These are phyloP conservation scores for Rhododendron kiyosumense DNA, from an alignment of 148 eudicot species.

Conservation along the genomic window DNA sequence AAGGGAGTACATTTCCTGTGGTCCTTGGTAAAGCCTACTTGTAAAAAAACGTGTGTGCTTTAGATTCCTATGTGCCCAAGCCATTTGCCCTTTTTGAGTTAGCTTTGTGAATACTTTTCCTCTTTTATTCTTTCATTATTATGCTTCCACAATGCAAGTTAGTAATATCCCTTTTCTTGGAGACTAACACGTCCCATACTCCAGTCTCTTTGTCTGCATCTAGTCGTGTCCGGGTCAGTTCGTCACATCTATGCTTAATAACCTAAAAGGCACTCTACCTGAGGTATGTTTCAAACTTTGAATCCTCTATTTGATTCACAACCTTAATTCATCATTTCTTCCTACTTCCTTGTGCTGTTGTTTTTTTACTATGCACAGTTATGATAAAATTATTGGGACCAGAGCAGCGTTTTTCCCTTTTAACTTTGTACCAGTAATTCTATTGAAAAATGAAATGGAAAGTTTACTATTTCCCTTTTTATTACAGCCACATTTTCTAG, in stretches of 20 bases:
- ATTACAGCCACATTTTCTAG: not conserved
- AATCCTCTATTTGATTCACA: not conserved
- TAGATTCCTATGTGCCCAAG: not conserved
- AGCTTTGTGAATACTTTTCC: not conserved
- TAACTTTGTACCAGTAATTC: not conserved
- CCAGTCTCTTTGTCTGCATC: not conserved
- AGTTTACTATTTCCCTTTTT: not conserved
- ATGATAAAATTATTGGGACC: not conserved
- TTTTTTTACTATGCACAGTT: not conserved
- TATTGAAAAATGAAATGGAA: not conserved
- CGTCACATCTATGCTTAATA: not conserved
- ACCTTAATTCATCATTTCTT: not conserved
- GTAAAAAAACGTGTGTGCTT: not conserved
- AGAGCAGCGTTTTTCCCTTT: not conserved
- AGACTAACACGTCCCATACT: not conserved
- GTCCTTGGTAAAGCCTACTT: not conserved
- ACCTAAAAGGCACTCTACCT: not conserved
- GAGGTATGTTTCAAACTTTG: not conserved
- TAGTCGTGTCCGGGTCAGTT: not conserved
- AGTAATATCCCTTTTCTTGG: not conserved
- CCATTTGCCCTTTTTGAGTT: not conserved
- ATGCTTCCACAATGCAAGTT: not conserved
- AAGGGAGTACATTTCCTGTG: not conserved
- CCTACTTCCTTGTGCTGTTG: not conserved
- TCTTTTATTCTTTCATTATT: not conserved